Percentiles rank a stretch among this genome's conserved stretches.
Evolutionary conservation across 306 rosid species (phyloP).

Genomic region (Quercus variabilis): DNA sequence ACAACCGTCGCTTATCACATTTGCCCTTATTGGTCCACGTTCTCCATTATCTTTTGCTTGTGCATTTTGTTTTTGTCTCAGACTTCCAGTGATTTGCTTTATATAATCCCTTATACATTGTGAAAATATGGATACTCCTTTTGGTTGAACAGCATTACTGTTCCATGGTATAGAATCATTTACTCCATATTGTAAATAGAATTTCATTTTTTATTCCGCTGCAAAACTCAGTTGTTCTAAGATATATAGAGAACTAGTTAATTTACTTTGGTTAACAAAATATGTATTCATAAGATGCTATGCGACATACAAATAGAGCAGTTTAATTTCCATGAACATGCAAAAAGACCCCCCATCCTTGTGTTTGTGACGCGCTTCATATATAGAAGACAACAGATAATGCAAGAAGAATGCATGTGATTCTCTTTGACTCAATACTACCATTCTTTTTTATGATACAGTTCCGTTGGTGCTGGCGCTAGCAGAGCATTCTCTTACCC

Average conservation of each 20-base stretch:
- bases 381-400: background rate
- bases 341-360: background rate
- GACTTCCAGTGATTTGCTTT: background rate
- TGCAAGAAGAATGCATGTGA: background rate
- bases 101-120: background rate
- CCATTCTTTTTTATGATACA: slow-evolving; percentile 4
- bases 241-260: background rate
- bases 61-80: background rate
- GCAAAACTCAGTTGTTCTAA: background rate
- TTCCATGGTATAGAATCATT: too few relatives aligned
- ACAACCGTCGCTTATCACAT: too few relatives aligned
- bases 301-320: background rate
- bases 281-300: background rate
- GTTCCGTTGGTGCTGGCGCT: slow-evolving; percentile 28
- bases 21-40: background rate
- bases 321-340: background rate
- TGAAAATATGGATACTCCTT: background rate
- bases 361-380: background rate
- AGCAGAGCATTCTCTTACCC: slow-evolving; percentile 25
- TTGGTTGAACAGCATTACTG: background rate
- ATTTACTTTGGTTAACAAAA: background rate
- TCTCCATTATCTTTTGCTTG: background rate
- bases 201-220: too few relatives aligned
- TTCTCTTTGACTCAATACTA: background rate
- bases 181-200: too few relatives aligned